These are phyloP conservation scores for Lumnitzera littorea DNA, from an alignment of 345 rosid genomes.

Conservation along the genomic window DNA sequence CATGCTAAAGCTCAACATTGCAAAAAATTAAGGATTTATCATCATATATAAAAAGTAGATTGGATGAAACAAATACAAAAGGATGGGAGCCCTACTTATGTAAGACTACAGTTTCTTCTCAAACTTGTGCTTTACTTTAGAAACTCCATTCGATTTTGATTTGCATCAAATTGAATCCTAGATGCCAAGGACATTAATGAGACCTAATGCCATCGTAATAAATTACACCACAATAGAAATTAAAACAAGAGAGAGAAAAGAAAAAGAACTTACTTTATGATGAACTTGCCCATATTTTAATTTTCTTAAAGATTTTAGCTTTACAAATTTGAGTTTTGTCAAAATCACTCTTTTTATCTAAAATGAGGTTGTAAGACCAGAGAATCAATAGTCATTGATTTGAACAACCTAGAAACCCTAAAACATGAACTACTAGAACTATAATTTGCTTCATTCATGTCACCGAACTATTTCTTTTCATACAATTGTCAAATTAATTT, in stretches of 20 bases:
- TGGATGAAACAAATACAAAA: background rate
- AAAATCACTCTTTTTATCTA: no score
- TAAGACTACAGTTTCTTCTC: constrained; percentile 56
- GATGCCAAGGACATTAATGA: background rate
- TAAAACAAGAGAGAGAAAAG: background rate
- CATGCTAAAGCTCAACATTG: background rate
- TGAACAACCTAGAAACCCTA: no score
- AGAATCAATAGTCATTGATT: no score
- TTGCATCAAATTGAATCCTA: constrained; percentile 4
- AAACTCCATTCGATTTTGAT: constrained; percentile 1
- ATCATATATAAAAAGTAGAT: background rate
- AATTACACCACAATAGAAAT: background rate
- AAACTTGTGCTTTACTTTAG: constrained; percentile 44
- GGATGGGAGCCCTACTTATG: constrained; percentile 27
- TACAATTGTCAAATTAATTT: no score
- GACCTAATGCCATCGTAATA: background rate
- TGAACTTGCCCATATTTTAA: constrained; percentile 16
- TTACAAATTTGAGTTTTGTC: no score
- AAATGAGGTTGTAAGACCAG: no score
- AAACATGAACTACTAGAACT: no score
- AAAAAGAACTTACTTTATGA: constrained; percentile 6
- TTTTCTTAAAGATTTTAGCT: no score
- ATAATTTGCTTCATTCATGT: no score
- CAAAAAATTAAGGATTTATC: background rate
- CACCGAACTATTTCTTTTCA: no score